Evolutionary conservation across 2,329 filamentous ascomycete species (phyloP).

Genomic region (Herpotrichia juniperi): DNA sequence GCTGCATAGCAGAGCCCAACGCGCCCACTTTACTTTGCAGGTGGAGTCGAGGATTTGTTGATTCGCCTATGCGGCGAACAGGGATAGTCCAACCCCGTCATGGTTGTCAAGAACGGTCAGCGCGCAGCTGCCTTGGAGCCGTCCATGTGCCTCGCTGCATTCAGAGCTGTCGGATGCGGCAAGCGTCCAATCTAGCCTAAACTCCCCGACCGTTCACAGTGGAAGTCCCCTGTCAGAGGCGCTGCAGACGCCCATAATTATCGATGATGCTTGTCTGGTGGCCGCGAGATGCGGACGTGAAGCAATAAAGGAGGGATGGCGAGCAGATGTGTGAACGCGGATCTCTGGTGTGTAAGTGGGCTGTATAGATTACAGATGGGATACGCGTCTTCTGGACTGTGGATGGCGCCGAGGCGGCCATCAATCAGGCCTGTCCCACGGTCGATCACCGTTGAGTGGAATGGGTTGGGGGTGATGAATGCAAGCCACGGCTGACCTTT

Average conservation of each 20-base stretch:
- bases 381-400: no score
- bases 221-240: conserved; percentile 16
- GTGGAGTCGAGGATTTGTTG: background rate
- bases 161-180: conserved; percentile 9
- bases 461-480: conserved; percentile 9
- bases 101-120: conserved; percentile 16
- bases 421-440: conserved; percentile 5
- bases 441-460: conserved; percentile 24
- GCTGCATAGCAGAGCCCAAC: background rate
- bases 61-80: conserved; percentile 7
- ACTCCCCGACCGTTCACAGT: conserved; percentile 18
- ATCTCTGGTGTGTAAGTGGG: background rate
- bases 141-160: conserved; percentile 12
- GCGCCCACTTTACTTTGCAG: background rate
- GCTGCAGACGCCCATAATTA: conserved; percentile 20
- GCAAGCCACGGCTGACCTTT: conserved; percentile 19
- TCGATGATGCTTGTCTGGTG: conserved; percentile 3
- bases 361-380: no score
- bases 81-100: conserved; percentile 4
- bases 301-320: background rate
- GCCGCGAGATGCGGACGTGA: conserved; percentile 10
- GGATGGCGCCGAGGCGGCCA: conserved; percentile 5
- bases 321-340: background rate
- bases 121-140: conserved; percentile 6
- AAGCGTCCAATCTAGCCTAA: conserved; percentile 32